These are phyloP conservation scores for Chimonanthus salicifolius DNA, from an alignment of 164 flowering plant genomes.

Conservation along the genomic window DNA sequence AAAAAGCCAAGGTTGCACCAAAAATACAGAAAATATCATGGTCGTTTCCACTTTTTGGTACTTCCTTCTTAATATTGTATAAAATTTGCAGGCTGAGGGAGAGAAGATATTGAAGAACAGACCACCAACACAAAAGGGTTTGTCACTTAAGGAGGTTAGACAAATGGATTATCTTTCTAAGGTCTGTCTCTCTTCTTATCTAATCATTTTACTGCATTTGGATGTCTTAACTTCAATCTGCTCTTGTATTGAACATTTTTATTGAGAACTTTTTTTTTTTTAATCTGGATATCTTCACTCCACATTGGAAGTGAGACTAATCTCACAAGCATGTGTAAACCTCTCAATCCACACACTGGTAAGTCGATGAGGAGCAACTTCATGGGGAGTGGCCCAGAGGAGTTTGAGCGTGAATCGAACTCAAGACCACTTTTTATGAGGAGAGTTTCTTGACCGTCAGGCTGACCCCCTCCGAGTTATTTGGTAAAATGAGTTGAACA, in stretches of 20 bases:
- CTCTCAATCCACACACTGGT: too few species aligned
- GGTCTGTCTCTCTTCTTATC: constrained; percentile 24
- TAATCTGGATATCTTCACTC: too few species aligned
- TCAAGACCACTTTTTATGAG: too few species aligned
- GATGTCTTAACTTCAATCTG: neutral
- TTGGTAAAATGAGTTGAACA: too few species aligned
- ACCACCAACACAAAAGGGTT: constrained; percentile 51
- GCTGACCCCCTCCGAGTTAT: too few species aligned
- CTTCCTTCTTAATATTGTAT: neutral
- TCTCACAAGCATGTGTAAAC: too few species aligned
- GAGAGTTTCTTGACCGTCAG: too few species aligned
- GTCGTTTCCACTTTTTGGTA: neutral
- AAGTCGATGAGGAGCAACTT: too few species aligned
- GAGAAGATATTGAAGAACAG: constrained; percentile 53
- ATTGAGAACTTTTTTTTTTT: neutral
- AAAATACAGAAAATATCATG: neutral
- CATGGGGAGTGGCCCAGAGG: too few species aligned
- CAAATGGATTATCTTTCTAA: constrained; percentile 78
- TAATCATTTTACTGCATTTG: neutral
- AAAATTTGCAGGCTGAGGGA: constrained; percentile 60
- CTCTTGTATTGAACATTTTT: too few species aligned
- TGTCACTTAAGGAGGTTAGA: constrained; percentile 56
- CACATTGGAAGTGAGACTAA: too few species aligned
- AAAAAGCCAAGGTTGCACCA: constrained; percentile 66
- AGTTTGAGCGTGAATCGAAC: too few species aligned